phyloP scores from a whole-genome alignment of 2,329 filamentous ascomycete genomes.

The Penicillium decumbens region DNA sequence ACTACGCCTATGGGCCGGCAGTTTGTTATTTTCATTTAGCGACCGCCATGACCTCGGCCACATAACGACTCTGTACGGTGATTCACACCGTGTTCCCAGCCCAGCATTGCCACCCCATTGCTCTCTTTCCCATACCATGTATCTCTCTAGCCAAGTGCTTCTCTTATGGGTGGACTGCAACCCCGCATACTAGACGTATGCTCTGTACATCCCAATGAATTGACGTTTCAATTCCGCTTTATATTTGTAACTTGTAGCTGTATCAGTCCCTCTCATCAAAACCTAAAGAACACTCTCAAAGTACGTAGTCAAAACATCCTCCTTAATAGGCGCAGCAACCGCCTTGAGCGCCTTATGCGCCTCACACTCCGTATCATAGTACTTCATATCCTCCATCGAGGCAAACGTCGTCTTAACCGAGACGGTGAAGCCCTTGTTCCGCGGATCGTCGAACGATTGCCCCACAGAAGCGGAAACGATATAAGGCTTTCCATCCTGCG shows the following conservation, averaged over 20 bases:
- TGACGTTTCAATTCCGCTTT: not conserved
- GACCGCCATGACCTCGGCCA: not conserved
- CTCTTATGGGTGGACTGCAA: not conserved
- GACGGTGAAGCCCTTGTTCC: conserved; percentile 62
- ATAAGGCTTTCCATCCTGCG: conserved; percentile 66
- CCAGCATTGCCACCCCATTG: conserved; percentile 13
- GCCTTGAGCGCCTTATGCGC: conserved; percentile 51
- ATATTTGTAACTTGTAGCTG: not conserved
- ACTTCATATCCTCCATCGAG: conserved; percentile 63
- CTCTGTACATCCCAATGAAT: conserved; percentile 26
- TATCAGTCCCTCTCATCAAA: not conserved
- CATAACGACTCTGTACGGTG: conserved; percentile 7
- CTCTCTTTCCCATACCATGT: conserved; percentile 8
- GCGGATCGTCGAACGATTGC: conserved; percentile 53
- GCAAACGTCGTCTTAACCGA: conserved; percentile 61
- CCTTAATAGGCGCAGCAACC: conserved; percentile 28
- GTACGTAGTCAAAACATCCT: conserved; percentile 37
- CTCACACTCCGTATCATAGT: conserved; percentile 59
- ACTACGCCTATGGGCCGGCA: conserved; percentile 14
- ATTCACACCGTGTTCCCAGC: not conserved
- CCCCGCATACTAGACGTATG: conserved; percentile 20
- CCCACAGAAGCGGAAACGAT: conserved; percentile 58
- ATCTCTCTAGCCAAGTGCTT: not conserved
- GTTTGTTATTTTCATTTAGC: conserved; percentile 7
- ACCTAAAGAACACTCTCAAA: conserved; percentile 35